phyloP scores from a whole-genome alignment of 257 asterid genomes.

The Salvia miltiorrhiza region DNA sequence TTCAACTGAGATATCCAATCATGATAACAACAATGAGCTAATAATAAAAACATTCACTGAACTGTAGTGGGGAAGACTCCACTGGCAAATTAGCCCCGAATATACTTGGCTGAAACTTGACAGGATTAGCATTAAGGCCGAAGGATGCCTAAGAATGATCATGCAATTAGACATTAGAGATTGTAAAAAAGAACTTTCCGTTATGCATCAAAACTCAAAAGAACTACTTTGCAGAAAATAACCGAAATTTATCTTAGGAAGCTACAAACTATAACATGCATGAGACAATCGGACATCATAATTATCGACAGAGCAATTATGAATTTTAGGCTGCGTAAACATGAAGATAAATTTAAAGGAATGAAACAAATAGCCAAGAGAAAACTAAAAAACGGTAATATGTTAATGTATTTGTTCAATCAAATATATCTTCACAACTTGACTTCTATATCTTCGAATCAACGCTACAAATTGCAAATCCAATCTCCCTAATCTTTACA shows the following conservation, averaged over 20 bases:
- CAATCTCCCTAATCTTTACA: background rate
- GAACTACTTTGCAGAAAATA: background rate
- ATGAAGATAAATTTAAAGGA: background rate
- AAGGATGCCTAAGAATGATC: slow-evolving; percentile 43
- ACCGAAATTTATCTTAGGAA: background rate
- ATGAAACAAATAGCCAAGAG: background rate
- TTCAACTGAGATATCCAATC: background rate
- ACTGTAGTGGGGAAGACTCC: slow-evolving; percentile 52
- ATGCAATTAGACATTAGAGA: background rate
- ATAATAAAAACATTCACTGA: slow-evolving; percentile 35
- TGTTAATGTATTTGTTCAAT: too few relatives aligned
- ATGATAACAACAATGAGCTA: background rate
- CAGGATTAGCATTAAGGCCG: slow-evolving; percentile 31
- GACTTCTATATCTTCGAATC: background rate
- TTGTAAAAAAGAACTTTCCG: background rate
- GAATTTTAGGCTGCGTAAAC: background rate
- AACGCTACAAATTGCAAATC: slow-evolving; percentile 5
- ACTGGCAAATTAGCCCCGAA: slow-evolving; percentile 40
- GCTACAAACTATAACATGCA: background rate
- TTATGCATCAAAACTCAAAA: background rate
- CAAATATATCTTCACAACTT: too few relatives aligned
- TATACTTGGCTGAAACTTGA: slow-evolving; percentile 59
- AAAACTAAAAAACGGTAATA: too few relatives aligned
- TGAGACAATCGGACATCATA: background rate
- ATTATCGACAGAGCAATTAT: background rate